A percentile compares a stretch with the other conserved stretches of the same genome.
Evolutionary conservation across 257 asterid species (phyloP).

Genomic region (Solanum clarkiae): DNA sequence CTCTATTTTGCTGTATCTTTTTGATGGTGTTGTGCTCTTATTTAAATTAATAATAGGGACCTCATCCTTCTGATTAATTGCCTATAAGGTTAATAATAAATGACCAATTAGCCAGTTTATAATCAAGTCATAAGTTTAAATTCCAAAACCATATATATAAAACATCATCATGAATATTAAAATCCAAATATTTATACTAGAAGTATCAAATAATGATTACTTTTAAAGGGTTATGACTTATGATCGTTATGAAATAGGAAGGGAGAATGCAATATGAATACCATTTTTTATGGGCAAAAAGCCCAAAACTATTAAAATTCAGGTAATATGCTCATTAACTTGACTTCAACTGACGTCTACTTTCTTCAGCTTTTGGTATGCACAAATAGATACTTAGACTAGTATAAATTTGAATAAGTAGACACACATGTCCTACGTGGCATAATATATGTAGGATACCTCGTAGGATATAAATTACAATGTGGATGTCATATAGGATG

Average conservation of each 20-base stretch:
- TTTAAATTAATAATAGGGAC: not conserved
- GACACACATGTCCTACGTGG: no score
- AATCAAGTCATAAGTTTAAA: not conserved
- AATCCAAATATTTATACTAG: not conserved
- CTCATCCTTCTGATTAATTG: not conserved
- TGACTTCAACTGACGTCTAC: no score
- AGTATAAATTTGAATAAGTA: no score
- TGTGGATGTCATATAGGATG: no score
- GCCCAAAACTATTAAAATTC: not conserved
- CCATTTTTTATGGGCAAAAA: not conserved
- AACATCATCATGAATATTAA: not conserved
- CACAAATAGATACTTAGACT: no score
- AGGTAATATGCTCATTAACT: not conserved
- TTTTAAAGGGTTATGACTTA: not conserved
- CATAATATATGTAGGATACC: no score
- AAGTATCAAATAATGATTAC: not conserved
- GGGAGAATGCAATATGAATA: no score
- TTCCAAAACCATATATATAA: not conserved
- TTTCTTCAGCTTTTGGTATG: no score
- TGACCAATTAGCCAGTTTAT: not conserved
- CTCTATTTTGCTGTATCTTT: slow-evolving; percentile 16
- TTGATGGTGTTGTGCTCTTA: not conserved
- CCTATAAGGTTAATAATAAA: not conserved
- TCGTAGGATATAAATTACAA: no score
- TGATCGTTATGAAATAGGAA: not conserved